A percentile compares a stretch with the other conserved stretches of the same genome.
Conservation (phyloP, 2,329 filamentous ascomycete genomes). For the Aciculosporium take region DNA sequence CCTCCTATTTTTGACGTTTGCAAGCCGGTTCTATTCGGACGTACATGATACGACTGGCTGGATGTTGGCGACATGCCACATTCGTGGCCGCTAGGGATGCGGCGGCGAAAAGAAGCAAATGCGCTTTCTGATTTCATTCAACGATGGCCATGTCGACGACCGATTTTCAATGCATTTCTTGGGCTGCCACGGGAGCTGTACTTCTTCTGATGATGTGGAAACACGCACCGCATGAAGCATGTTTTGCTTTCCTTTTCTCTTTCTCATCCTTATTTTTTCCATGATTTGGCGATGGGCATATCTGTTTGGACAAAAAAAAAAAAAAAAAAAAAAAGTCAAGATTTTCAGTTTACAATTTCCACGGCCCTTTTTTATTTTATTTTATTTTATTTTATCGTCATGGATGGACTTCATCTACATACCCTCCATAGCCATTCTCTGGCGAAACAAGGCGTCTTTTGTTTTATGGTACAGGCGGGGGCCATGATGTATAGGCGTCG, state of each 20-base stretch:
- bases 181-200: not conserved
- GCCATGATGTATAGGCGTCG: too few relatives aligned
- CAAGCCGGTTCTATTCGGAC: not conserved
- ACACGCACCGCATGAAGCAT: not conserved
- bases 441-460: not conserved
- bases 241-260: not conserved
- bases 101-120: not conserved
- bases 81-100: not conserved
- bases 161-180: not conserved
- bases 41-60: not conserved
- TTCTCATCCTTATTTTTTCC: too few relatives aligned
- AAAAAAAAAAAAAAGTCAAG: too few relatives aligned
- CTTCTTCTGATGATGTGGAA: not conserved
- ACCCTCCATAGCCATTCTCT: not conserved
- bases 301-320: not conserved
- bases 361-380: not conserved
- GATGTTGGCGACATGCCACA: not conserved
- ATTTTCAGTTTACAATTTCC: not conserved
- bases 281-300: not conserved
- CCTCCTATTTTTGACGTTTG: slow-evolving; percentile 9
- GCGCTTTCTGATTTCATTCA: not conserved
- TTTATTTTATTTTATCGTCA: not conserved
- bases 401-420: not conserved
- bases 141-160: not conserved
- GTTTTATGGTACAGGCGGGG: too few relatives aligned